Percentiles rank a stretch among this genome's conserved stretches.
Evolutionary conservation across 176 grass and related monocot species (phyloP).

Genomic region (Metroxylon sagu): DNA sequence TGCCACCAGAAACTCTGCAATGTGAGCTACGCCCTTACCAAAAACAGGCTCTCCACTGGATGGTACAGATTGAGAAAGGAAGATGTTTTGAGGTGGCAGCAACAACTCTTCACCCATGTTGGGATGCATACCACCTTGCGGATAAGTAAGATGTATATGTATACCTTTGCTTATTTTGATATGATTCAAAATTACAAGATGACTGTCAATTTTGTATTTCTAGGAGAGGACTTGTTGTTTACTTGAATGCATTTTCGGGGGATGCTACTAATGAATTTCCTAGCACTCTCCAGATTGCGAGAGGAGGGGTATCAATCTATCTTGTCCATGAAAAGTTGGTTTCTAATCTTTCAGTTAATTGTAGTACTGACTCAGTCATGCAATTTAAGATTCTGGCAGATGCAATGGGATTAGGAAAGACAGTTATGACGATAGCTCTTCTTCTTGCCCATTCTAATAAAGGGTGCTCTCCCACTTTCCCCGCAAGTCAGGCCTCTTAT

Average conservation of each 20-base stretch:
- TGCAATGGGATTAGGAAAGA: conserved; percentile 97
- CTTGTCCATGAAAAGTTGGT: conserved; percentile 7
- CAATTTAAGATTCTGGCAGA: conserved; percentile 92
- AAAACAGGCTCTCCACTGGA: conserved; percentile 97
- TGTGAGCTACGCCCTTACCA: conserved; percentile 87
- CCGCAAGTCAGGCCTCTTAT: conserved; percentile 27
- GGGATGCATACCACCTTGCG: conserved; percentile 74
- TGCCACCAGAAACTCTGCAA: conserved; percentile 46
- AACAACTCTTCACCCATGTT: conserved; percentile 84
- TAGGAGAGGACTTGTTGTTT: conserved; percentile 72
- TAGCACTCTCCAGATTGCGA: conserved; percentile 76
- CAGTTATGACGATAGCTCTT: conserved; percentile 97
- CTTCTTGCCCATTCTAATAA: conserved; percentile 71
- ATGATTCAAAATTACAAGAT: conserved; percentile 10
- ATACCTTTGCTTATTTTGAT: too few species aligned
- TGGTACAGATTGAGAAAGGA: conserved; percentile 78
- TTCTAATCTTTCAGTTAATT: conserved; percentile 6
- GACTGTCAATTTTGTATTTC: conserved; percentile 18
- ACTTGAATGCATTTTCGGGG: conserved; percentile 85
- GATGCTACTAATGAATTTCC: conserved; percentile 78
- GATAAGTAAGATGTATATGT: conserved; percentile 48
- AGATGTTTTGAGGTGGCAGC: conserved; percentile 60
- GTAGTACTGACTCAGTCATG: conserved; percentile 10
- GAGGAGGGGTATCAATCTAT: conserved; percentile 76
- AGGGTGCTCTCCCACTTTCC: conserved; percentile 36